Evolutionary conservation across 2,329 filamentous ascomycete species (phyloP).

Genomic region (Fusarium nanum): DNA sequence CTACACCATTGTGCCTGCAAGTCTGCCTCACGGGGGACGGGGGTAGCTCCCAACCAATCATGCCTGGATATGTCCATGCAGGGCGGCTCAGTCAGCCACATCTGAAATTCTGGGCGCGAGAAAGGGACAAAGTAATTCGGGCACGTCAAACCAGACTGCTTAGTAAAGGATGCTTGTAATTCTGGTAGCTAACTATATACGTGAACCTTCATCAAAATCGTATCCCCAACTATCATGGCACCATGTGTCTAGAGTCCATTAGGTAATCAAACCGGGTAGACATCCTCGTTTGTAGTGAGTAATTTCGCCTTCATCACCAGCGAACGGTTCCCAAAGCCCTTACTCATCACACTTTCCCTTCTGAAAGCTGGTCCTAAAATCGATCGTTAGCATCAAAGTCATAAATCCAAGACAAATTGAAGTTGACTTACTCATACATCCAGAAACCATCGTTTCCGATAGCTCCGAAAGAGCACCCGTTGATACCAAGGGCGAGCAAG

Average conservation of each 20-base stretch:
- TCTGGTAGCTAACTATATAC: background rate
- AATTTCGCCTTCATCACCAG: background rate
- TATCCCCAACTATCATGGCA: fast-evolving
- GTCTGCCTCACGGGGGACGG: background rate
- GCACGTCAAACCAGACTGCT: too few relatives aligned
- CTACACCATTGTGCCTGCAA: background rate
- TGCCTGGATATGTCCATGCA: fast-evolving
- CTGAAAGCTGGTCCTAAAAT: too few relatives aligned
- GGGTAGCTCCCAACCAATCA: background rate
- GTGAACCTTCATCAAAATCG: fast-evolving
- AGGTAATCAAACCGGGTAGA: fast-evolving
- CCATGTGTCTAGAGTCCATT: background rate
- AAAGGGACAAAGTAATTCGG: too few relatives aligned
- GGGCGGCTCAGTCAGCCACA: too few relatives aligned
- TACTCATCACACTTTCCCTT: too few relatives aligned
- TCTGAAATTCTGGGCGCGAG: too few relatives aligned
- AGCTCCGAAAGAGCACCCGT: conserved; percentile 5
- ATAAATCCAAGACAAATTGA: fast-evolving
- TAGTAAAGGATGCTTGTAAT: too few relatives aligned
- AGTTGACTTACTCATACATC: conserved; percentile 13
- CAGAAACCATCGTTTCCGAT: conserved; percentile 6
- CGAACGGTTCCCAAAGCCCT: too few relatives aligned
- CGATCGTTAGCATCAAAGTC: too few relatives aligned
- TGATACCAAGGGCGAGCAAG: background rate
- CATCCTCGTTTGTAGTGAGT: background rate